Conservation (phyloP, 2,329 filamentous ascomycete species). For the Pseudomassariella vexata region DNA sequence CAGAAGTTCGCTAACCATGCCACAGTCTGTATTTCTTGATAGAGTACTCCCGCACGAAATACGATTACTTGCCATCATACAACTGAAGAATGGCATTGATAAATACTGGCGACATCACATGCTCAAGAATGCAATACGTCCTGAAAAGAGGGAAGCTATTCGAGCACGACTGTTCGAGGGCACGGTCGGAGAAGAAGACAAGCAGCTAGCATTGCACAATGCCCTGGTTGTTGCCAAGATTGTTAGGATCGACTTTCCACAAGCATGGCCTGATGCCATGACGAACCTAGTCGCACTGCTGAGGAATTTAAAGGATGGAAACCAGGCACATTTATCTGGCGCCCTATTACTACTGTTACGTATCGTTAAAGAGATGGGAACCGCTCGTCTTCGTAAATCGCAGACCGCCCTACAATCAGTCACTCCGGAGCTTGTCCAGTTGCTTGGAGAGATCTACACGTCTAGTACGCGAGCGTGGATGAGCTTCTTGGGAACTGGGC, state of each 20-base stretch:
- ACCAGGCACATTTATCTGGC: slow-evolving; percentile 63
- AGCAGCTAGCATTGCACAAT: slow-evolving; percentile 77
- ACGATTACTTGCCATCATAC: slow-evolving; percentile 85
- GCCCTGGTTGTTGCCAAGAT: slow-evolving; percentile 84
- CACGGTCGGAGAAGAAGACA: slow-evolving; percentile 70
- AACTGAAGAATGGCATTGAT: slow-evolving; percentile 95
- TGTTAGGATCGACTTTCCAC: slow-evolving; percentile 80
- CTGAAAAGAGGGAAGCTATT: slow-evolving; percentile 71
- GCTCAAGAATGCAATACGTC: slow-evolving; percentile 59
- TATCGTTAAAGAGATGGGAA: slow-evolving; percentile 85
- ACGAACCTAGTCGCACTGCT: slow-evolving; percentile 58
- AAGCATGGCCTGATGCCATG: slow-evolving; percentile 70
- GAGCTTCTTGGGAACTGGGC: slow-evolving; percentile 49
- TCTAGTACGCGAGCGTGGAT: slow-evolving; percentile 68
- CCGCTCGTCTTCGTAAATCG: slow-evolving; percentile 68
- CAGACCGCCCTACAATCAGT: slow-evolving; percentile 72
- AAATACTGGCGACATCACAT: slow-evolving; percentile 77
- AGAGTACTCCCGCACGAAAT: slow-evolving; percentile 69
- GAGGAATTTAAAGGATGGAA: slow-evolving; percentile 49
- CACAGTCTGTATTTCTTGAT: slow-evolving; percentile 74
- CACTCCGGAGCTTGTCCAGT: slow-evolving; percentile 76
- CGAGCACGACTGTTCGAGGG: slow-evolving; percentile 69
- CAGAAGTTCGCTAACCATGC: too few species aligned
- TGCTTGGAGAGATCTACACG: slow-evolving; percentile 73
- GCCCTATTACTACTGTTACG: slow-evolving; percentile 74